Conservation (phyloP, 2,329 filamentous ascomycete genomes). For the Pyrenochaeta sp. region DNA sequence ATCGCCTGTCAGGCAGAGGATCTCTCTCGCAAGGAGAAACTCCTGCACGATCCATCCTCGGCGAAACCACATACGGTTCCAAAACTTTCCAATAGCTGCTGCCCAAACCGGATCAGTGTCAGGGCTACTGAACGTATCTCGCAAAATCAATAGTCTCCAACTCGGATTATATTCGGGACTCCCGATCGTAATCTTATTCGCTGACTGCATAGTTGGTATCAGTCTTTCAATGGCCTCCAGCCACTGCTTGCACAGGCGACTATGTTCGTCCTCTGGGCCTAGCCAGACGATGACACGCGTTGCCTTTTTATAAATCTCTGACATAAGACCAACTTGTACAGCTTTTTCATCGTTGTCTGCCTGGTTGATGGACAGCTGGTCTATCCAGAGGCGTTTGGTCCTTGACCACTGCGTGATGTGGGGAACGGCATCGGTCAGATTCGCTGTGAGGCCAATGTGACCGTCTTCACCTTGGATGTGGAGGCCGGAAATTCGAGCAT, state of each 20-base stretch:
- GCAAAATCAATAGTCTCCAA: conserved; percentile 1
- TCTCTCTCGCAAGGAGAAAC: conserved; percentile 11
- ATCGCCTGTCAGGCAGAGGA: conserved; percentile 13
- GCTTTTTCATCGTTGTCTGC: conserved; percentile 37
- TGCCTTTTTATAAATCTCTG: conserved; percentile 40
- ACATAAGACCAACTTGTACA: conserved; percentile 48
- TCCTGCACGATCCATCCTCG: conserved; percentile 27
- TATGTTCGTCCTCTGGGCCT: conserved; percentile 17
- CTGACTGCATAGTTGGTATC: conserved; percentile 4
- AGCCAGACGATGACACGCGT: conserved; percentile 26
- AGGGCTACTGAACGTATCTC: conserved; percentile 3
- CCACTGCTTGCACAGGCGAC: conserved; percentile 13
- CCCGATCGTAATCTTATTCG: neutral
- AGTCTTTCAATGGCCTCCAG: conserved; percentile 9
- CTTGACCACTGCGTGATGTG: conserved; percentile 13
- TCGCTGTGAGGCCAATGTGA: conserved; percentile 29
- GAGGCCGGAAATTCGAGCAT: conserved; percentile 12
- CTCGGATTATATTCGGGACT: conserved; percentile 6
- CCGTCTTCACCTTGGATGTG: conserved; percentile 4
- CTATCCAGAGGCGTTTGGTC: conserved; percentile 37
- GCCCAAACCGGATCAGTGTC: conserved; percentile 2
- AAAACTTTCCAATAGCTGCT: conserved; percentile 13
- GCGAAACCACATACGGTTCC: conserved; percentile 14
- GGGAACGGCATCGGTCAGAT: conserved; percentile 27
- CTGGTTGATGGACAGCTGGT: conserved; percentile 46